Evolutionary conservation across 306 rosid genomes (phyloP).

Genomic region (Heteromeles arbutifolia): DNA sequence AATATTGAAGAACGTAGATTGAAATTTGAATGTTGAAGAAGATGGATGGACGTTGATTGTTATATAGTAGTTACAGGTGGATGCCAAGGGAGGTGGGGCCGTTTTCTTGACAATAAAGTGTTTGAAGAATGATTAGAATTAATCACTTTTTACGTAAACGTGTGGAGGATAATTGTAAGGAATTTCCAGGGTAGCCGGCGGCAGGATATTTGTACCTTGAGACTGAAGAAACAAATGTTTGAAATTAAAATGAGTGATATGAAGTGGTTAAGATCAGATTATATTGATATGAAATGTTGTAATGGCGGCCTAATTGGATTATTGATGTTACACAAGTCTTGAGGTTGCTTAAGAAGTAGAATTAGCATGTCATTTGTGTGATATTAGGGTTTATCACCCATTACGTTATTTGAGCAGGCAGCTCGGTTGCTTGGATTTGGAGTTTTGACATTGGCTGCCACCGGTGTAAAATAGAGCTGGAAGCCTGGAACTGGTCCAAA

Average conservation of each 20-base stretch:
- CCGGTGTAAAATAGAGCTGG: not conserved
- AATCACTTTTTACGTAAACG: conserved; percentile 14
- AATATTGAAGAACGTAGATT: not conserved
- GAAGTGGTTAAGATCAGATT: not conserved
- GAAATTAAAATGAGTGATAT: not conserved
- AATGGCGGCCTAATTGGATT: not conserved
- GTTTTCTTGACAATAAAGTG: conserved; percentile 23
- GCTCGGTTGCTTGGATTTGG: conserved; percentile 2
- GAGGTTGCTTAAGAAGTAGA: conserved; percentile 1
- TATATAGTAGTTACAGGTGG: conserved; percentile 18
- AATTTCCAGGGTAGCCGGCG: conserved; percentile 27
- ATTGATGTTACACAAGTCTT: conserved; percentile 8
- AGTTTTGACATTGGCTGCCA: conserved; percentile 1
- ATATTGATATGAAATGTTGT: not conserved
- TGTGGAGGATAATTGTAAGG: not conserved
- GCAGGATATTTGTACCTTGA: conserved; percentile 24
- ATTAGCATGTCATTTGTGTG: not conserved
- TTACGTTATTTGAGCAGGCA: conserved; percentile 4
- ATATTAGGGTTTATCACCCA: not conserved
- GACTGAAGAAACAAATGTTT: conserved; percentile 27
- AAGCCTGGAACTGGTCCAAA: not conserved
- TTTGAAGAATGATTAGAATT: not conserved
- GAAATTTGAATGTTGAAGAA: not conserved
- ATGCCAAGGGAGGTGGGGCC: conserved; percentile 9
- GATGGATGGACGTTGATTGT: not conserved